phyloP scores from a whole-genome alignment of 257 asterid genomes.

The Gardenia jasminoides region DNA sequence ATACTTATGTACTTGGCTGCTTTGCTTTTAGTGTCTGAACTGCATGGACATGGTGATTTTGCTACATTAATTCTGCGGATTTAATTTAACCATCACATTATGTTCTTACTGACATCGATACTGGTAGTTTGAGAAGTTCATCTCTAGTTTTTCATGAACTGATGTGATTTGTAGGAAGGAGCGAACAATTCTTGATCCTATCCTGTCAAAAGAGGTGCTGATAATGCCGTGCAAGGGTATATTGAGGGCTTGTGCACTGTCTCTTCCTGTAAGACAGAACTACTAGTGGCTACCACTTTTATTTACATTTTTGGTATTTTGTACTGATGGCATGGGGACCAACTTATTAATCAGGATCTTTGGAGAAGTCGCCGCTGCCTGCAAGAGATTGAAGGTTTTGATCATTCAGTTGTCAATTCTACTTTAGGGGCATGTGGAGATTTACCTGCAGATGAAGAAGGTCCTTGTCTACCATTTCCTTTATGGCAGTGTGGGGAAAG shows the following conservation, averaged over 20 bases:
- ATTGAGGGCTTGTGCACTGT: slow-evolving; percentile 81
- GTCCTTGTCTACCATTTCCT: slow-evolving; percentile 66
- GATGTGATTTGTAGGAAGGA: slow-evolving; percentile 58
- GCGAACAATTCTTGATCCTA: slow-evolving; percentile 55
- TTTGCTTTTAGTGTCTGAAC: not conserved
- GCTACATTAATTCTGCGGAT: not conserved
- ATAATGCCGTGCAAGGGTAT: slow-evolving; percentile 87
- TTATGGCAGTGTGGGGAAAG: slow-evolving; percentile 85
- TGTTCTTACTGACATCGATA: not conserved
- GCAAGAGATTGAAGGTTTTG: slow-evolving; percentile 78
- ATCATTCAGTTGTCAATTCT: slow-evolving; percentile 66
- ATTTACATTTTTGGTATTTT: slow-evolving; percentile 8
- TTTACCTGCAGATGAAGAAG: slow-evolving; percentile 56
- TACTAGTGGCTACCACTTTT: slow-evolving; percentile 7
- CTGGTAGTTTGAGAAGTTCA: not conserved
- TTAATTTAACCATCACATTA: not conserved
- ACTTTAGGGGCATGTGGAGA: slow-evolving; percentile 87
- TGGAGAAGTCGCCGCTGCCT: slow-evolving; percentile 85
- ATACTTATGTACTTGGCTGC: not conserved
- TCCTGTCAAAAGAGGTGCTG: slow-evolving; percentile 59
- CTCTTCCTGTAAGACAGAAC: slow-evolving; percentile 68
- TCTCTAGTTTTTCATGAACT: slow-evolving; percentile 4
- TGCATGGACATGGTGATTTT: not conserved
- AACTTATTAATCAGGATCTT: slow-evolving; percentile 57
- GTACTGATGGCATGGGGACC: not conserved